Conservation (phyloP, 306 rosid genomes). For the Gastrolobium bilobum region DNA sequence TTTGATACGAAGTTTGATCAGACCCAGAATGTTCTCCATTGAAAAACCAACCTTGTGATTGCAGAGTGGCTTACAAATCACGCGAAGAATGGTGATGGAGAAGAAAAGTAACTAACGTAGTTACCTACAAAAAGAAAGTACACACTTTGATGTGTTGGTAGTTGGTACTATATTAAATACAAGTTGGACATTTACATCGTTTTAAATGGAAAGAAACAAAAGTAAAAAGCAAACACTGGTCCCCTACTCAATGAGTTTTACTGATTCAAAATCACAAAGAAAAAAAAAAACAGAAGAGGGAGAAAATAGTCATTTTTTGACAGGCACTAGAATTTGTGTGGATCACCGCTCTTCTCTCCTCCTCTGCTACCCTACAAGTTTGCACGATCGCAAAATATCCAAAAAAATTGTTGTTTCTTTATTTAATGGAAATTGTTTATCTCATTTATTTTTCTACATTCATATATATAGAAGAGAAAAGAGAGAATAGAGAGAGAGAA, state of each 20-base stretch:
- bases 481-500: too few relatives aligned
- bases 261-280: neutral
- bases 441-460: too few relatives aligned
- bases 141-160: neutral
- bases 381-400: neutral
- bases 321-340: neutral
- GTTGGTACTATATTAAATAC: neutral
- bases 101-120: neutral
- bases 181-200: neutral
- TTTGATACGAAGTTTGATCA: slow-evolving; percentile 71
- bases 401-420: neutral
- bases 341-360: slow-evolving; percentile 23
- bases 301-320: neutral
- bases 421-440: too few relatives aligned
- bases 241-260: neutral
- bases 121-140: too few relatives aligned
- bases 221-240: neutral
- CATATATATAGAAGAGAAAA: too few relatives aligned
- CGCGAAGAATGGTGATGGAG: neutral
- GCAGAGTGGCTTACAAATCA: slow-evolving; percentile 4
- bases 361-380: neutral
- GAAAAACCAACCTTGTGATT: slow-evolving; percentile 6
- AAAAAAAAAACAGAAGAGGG: neutral
- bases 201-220: neutral
- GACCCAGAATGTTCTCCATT: slow-evolving; percentile 71